Evolutionary conservation across 129 eudicot genomes (phyloP).

Genomic region (Logfia minima): DNA sequence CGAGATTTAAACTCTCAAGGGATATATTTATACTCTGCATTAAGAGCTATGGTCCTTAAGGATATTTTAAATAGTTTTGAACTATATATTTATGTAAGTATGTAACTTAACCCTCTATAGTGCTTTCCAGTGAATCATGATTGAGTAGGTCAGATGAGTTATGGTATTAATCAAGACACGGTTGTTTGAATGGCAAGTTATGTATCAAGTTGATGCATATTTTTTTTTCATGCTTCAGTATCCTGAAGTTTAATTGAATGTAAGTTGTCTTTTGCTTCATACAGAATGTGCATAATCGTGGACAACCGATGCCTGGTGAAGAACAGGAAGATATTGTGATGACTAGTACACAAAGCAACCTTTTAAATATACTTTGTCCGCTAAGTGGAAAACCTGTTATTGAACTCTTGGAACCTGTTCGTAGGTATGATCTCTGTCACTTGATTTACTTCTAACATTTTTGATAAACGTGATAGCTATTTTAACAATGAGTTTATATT

Average conservation of each 20-base stretch:
- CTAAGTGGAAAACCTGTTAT: slow-evolving; percentile 74
- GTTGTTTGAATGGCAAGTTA: slow-evolving; percentile 6
- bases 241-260: neutral
- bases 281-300: slow-evolving; percentile 89
- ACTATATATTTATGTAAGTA: neutral
- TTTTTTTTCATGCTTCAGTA: neutral
- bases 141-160: slow-evolving; percentile 16
- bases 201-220: neutral
- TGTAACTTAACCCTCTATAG: neutral
- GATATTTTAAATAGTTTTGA: neutral
- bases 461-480: neutral
- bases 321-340: slow-evolving; percentile 94
- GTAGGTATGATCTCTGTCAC: slow-evolving; percentile 53
- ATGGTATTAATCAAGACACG: slow-evolving; percentile 5
- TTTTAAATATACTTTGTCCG: slow-evolving; percentile 69
- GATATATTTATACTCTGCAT: neutral
- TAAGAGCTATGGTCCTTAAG: neutral
- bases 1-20: neutral
- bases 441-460: slow-evolving; percentile 6
- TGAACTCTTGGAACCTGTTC: slow-evolving; percentile 79
- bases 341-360: slow-evolving; percentile 77
- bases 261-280: slow-evolving; percentile 21
- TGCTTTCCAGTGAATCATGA: neutral
- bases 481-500: neutral
- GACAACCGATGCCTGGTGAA: slow-evolving; percentile 98